Conservation (phyloP, 495 filamentous ascomycete genomes). For the Penicillium lividum region DNA sequence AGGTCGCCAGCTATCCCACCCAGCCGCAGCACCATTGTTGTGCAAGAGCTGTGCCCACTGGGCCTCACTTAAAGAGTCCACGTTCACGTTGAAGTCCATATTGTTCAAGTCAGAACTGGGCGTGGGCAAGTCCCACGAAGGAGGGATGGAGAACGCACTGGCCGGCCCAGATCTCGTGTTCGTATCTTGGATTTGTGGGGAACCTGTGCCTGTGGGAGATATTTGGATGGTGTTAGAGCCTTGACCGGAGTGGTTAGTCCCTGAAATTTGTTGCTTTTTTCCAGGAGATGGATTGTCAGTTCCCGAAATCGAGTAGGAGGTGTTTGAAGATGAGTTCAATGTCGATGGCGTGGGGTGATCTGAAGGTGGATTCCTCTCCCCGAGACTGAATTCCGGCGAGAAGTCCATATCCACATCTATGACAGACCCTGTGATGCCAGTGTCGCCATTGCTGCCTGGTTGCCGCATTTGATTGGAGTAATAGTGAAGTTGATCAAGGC, state of each 20-base stretch:
- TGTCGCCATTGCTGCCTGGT: constrained; percentile 5
- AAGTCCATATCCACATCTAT: constrained; percentile 36
- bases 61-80: constrained; percentile 32
- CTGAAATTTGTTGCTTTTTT: constrained; percentile 22
- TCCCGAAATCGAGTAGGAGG: constrained; percentile 32
- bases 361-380: constrained; percentile 34
- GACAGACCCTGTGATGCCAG: constrained; percentile 11
- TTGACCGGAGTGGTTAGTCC: constrained; percentile 10
- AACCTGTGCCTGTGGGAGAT: constrained; percentile 14
- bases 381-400: constrained; percentile 27
- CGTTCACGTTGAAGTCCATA: constrained; percentile 23
- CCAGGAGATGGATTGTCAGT: constrained; percentile 25
- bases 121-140: constrained; percentile 31
- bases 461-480: constrained; percentile 11
- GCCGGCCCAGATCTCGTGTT: constrained; percentile 12
- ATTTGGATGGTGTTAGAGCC: constrained; percentile 16
- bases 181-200: constrained; percentile 17
- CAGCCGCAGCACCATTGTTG: constrained; percentile 10
- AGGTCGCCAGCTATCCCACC: constrained; percentile 35
- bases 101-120: constrained; percentile 17
- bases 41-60: constrained; percentile 42
- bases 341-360: constrained; percentile 40
- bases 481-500: constrained; percentile 8
- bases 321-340: constrained; percentile 39
- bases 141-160: constrained; percentile 18